These are phyloP conservation scores for Rutstroemia sp. DNA, from an alignment of 2,329 filamentous ascomycete species.

Conservation along the genomic window DNA sequence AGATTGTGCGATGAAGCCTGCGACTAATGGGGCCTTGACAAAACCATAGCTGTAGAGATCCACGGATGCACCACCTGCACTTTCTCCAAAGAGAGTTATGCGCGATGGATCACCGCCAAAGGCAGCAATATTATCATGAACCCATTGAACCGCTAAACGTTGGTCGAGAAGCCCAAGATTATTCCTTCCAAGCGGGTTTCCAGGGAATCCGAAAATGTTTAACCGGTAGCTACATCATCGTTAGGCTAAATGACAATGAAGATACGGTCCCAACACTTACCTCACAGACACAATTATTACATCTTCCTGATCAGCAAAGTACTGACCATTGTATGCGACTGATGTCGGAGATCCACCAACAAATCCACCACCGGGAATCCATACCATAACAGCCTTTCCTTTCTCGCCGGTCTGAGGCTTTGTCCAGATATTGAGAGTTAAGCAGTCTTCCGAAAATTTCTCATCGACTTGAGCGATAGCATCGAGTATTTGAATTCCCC, in stretches of 20 bases:
- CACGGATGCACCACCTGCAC: conserved; percentile 48
- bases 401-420: conserved; percentile 21
- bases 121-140: conserved; percentile 47
- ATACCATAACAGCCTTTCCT: conserved; percentile 35
- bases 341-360: conserved; percentile 31
- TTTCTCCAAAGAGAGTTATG: conserved; percentile 49
- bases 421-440: conserved; percentile 35
- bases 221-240: conserved; percentile 30
- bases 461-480: neutral
- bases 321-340: conserved; percentile 35
- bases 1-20: conserved; percentile 28
- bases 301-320: conserved; percentile 36
- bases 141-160: conserved; percentile 52
- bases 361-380: conserved; percentile 36
- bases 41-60: conserved; percentile 30
- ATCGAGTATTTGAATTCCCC: neutral
- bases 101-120: conserved; percentile 53
- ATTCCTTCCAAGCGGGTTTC: conserved; percentile 18
- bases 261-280: conserved; percentile 27
- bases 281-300: conserved; percentile 41
- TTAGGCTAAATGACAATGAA: conserved; percentile 13
- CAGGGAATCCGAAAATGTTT: conserved; percentile 34
- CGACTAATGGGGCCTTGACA: conserved; percentile 26
- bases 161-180: conserved; percentile 61
- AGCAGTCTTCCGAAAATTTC: conserved; percentile 30